These are phyloP conservation scores for Pseudofabraea citricarpa DNA, from an alignment of 2,329 filamentous ascomycete genomes.

Conservation along the genomic window DNA sequence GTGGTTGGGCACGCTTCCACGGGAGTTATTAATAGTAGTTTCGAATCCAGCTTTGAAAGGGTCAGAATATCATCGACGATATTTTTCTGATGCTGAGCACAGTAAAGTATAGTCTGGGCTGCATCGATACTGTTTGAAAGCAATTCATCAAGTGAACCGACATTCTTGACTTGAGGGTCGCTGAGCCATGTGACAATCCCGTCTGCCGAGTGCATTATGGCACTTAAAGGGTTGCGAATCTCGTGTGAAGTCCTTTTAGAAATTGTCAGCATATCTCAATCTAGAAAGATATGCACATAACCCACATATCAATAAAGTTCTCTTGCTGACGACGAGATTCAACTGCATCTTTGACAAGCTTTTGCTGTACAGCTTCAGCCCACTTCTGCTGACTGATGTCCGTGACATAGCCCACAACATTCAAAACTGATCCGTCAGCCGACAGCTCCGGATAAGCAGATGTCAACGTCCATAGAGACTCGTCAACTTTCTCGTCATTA, in stretches of 20 bases:
- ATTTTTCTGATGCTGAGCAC: constrained; percentile 71
- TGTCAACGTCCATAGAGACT: neutral
- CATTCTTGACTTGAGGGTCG: neutral
- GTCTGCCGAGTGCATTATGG: neutral
- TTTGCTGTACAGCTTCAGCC: neutral
- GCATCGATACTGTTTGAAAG: neutral
- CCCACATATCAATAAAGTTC: constrained; percentile 1
- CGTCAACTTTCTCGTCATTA: neutral
- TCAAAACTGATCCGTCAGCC: neutral
- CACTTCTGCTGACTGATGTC: neutral
- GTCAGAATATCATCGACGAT: constrained; percentile 69
- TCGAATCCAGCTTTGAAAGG: constrained; percentile 68
- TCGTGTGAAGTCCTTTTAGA: constrained; percentile 1
- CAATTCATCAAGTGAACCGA: neutral
- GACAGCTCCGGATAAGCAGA: neutral
- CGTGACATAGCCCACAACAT: neutral
- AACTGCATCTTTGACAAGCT: neutral
- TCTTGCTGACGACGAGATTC: constrained; percentile 1
- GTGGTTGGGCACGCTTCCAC: neutral
- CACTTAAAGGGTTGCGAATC: neutral
- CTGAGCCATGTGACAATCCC: neutral
- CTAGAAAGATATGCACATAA: too few relatives aligned
- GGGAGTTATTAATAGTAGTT: constrained; percentile 56
- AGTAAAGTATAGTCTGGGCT: constrained; percentile 27
- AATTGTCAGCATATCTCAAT: too few relatives aligned